phyloP scores from a whole-genome alignment of 768 basidiomycete species.

The Boletus bicolor region DNA sequence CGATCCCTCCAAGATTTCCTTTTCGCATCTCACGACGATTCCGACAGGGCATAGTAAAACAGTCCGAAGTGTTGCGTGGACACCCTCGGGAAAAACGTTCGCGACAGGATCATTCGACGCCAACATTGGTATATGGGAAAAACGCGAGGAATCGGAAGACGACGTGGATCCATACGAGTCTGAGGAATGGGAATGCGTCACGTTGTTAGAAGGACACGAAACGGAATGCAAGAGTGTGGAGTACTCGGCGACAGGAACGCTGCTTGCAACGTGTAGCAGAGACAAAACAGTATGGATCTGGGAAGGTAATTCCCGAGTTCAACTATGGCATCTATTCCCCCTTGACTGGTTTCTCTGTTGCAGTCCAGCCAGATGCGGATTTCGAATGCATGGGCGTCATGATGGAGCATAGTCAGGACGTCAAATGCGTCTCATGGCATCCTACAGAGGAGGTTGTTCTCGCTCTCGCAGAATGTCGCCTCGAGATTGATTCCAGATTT shows the following conservation, averaged over 20 bases:
- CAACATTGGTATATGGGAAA: conserved; percentile 89
- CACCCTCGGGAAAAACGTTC: conserved; percentile 80
- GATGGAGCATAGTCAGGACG: conserved; percentile 97
- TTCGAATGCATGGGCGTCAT: conserved; percentile 94
- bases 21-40: conserved; percentile 62
- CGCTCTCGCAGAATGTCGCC: not conserved
- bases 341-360: not conserved
- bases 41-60: conserved; percentile 85
- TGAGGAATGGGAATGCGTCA: conserved; percentile 85
- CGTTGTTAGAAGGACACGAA: conserved; percentile 89
- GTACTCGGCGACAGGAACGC: conserved; percentile 67
- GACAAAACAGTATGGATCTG: conserved; percentile 99
- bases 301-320: conserved; percentile 64
- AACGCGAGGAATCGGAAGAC: conserved; percentile 45
- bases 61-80: conserved; percentile 83
- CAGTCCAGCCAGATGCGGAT: conserved; percentile 87
- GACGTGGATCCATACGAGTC: conserved; percentile 29
- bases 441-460: conserved; percentile 82
- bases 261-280: conserved; percentile 91
- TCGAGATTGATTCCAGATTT: conserved; percentile 7
- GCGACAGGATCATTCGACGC: conserved; percentile 95
- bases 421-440: conserved; percentile 94
- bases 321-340: not conserved
- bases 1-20: conserved; percentile 25
- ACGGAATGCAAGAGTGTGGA: conserved; percentile 93